Evolutionary conservation across 106 monocot species (phyloP), one percentile per base, ranked within the genome.

Genomic region (Dendrobium catenatum): DNA sequence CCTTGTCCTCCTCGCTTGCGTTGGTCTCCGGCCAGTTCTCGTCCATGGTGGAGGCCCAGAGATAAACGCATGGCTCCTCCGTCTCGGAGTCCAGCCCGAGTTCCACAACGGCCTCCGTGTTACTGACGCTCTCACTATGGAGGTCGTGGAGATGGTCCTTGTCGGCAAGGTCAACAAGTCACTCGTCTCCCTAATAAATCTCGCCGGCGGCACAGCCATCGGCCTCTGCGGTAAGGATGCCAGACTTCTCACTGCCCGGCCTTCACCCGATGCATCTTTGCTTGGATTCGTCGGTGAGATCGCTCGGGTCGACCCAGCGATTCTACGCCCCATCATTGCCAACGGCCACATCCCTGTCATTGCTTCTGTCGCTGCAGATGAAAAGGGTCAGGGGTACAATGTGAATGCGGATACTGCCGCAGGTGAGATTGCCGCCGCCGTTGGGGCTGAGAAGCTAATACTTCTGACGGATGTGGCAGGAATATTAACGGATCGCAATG

Each of bases 101-200:
- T 98, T 98, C 83, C 86, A 78, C 80, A 80, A 98, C 80, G 95
- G 98, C 43, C 93, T 98, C 77, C 92, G 98, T 79, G 92, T 98
- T 76, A 98, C 94, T 20, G 98, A 98, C 78, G 92, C 87, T 73
- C 51, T 84, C 56, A 95, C 98, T 64, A 98, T 95, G 98, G 98
- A 98, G 82, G 88, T 98, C 79, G 98, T 95, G 49, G 91, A 93
- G 89, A 98, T 95, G 98, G 95, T 98, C 74, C 98, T 95, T 80
- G 92, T 86, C 44, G 95, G 98, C 20, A 89, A 91, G 83, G 93
- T 98, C 79, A 98, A 98, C 88, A 98, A 98, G 80, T 74, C 84
- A 16, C 88, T 97, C 37, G 97, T 97, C 44, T 87, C 97, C 42
- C 88, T 90, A 56, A 92, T 97, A 84, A 92, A 89, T 77, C 75